Conservation (phyloP, 768 basidiomycete genomes). For the Fibroporia radiculosa region DNA sequence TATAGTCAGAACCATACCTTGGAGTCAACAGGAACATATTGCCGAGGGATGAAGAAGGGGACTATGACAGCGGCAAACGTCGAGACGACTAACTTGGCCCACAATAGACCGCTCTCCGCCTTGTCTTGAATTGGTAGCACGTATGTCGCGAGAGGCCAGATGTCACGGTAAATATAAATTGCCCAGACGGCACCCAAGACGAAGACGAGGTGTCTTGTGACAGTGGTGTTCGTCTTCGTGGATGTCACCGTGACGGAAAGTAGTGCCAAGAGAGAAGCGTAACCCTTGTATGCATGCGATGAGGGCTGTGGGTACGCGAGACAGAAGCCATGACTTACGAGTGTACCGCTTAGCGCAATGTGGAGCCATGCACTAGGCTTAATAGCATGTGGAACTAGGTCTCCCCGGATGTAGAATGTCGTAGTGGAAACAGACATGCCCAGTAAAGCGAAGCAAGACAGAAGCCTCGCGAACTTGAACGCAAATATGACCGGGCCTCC, state of each 20-base stretch:
- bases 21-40: conserved; percentile 52
- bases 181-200: conserved; percentile 38
- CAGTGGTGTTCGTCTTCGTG: conserved; percentile 9
- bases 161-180: conserved; percentile 49
- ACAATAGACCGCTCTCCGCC: conserved; percentile 40
- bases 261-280: conserved; percentile 19
- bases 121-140: conserved; percentile 41
- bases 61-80: conserved; percentile 37
- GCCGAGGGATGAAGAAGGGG: conserved; percentile 48
- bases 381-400: neutral
- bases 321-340: conserved; percentile 7
- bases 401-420: conserved; percentile 16
- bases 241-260: conserved; percentile 11
- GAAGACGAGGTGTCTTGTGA: conserved; percentile 39
- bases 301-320: neutral
- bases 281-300: conserved; percentile 8
- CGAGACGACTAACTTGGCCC: conserved; percentile 45
- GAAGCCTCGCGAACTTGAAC: conserved; percentile 38
- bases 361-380: conserved; percentile 4
- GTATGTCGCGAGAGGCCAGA: conserved; percentile 54
- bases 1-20: conserved; percentile 23
- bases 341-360: conserved; percentile 9
- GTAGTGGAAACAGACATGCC: conserved; percentile 40
- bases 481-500: conserved; percentile 41
- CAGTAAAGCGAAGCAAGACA: conserved; percentile 40